phyloP scores from a whole-genome alignment of 2,329 filamentous ascomycete species.

The Cordyceps cateniannulata region DNA sequence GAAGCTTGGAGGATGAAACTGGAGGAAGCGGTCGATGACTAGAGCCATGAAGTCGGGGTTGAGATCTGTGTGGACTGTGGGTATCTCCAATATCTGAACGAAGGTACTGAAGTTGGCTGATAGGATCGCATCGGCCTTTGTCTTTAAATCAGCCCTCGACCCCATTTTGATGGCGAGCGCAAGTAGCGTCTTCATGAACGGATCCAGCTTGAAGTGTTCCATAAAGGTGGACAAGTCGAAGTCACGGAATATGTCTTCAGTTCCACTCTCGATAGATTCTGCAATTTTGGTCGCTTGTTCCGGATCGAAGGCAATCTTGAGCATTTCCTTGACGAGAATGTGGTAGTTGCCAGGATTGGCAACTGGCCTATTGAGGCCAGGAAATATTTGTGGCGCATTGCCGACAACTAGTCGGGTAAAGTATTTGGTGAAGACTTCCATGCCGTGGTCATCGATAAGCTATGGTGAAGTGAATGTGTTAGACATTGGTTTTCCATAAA shows the following conservation, averaged over 20 bases:
- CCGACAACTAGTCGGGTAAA: slow-evolving; percentile 86
- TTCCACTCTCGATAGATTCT: slow-evolving; percentile 82
- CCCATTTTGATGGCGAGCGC: slow-evolving; percentile 82
- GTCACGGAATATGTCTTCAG: slow-evolving; percentile 89
- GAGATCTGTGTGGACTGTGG: slow-evolving; percentile 60
- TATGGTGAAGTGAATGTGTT: slow-evolving; percentile 29
- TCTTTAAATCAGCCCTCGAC: slow-evolving; percentile 73
- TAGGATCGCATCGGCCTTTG: slow-evolving; percentile 89
- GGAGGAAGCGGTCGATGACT: slow-evolving; percentile 79
- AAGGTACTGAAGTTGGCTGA: slow-evolving; percentile 74
- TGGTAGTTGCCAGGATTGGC: slow-evolving; percentile 78
- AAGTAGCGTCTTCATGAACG: slow-evolving; percentile 78
- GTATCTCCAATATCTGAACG: slow-evolving; percentile 65
- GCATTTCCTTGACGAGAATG: slow-evolving; percentile 75
- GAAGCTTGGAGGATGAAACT: slow-evolving; percentile 81
- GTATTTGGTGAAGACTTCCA: slow-evolving; percentile 97
- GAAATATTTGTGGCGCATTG: slow-evolving; percentile 89
- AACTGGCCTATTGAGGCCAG: slow-evolving; percentile 64
- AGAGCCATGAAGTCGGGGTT: slow-evolving; percentile 65
- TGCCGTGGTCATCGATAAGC: slow-evolving; percentile 96
- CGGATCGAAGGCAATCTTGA: slow-evolving; percentile 73
- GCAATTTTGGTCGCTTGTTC: slow-evolving; percentile 87
- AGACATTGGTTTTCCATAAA: slow-evolving; percentile 13
- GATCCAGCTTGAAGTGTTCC: slow-evolving; percentile 91
- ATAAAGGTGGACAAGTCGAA: slow-evolving; percentile 95